Percentiles rank a stretch among this genome's conserved stretches.
phyloP scores from a whole-genome alignment of 352 stramenopile species.

The Phytophthora kernoviae region DNA sequence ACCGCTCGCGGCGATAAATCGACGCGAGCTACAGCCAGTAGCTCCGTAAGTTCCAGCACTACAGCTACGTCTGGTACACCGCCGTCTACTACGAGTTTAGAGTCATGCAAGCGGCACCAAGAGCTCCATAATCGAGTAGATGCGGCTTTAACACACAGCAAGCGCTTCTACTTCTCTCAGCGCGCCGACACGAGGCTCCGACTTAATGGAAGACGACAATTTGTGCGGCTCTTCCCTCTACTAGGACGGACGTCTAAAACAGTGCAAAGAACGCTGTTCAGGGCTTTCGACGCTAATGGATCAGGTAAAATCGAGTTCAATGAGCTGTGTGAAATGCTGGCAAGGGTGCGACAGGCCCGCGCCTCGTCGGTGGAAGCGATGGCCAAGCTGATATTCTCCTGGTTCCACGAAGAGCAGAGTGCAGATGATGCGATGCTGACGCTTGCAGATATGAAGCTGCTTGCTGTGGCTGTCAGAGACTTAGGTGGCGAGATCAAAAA shows the following conservation, averaged over 20 bases:
- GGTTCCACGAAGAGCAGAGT: conserved; percentile 48
- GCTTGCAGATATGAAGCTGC: conserved; percentile 33
- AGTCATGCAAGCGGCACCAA: conserved; percentile 25
- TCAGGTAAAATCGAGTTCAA: conserved; percentile 61
- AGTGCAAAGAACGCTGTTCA: conserved; percentile 44
- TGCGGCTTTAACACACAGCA: conserved; percentile 31
- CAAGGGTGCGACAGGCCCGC: conserved; percentile 34
- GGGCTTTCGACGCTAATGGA: conserved; percentile 51
- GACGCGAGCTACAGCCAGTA: conserved; percentile 16
- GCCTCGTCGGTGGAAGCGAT: conserved; percentile 33
- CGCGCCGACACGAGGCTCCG: conserved; percentile 47
- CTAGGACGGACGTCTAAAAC: conserved; percentile 37
- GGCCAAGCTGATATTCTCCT: conserved; percentile 61
- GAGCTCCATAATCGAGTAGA: conserved; percentile 32
- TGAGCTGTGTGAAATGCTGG: conserved; percentile 68
- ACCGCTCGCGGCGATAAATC: conserved; percentile 10
- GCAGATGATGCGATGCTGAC: conserved; percentile 30
- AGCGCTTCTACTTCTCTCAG: conserved; percentile 50
- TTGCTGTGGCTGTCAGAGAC: conserved; percentile 38
- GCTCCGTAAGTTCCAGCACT: conserved; percentile 29
- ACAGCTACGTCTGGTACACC: conserved; percentile 25
- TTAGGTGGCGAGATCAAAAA: conserved; percentile 22
- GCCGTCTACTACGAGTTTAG: conserved; percentile 13
- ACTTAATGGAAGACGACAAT: conserved; percentile 42
- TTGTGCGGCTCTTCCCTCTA: conserved; percentile 67